Base-by-base conservation (phyloP, 1,139 yeast genomes). In the Pichia inconspicua region DNA sequence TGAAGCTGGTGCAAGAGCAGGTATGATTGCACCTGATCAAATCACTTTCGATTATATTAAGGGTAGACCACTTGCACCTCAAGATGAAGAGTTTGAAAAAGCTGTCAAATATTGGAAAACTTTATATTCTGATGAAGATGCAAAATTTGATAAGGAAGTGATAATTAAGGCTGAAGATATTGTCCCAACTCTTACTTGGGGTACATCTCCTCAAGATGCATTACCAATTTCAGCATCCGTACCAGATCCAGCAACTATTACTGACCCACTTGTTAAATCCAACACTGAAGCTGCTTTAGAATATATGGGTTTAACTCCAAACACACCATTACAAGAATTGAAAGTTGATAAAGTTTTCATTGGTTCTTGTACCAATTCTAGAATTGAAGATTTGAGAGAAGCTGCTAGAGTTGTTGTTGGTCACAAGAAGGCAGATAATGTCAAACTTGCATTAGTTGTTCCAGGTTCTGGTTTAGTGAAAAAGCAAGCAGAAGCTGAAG, bases 1-100 rank as follows among this genome's bases (percentile, higher is more conserved):
- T 60, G 98, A 92, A 72, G 98, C 84, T 51, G 98, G 98, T 71
- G 98, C 98, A 30, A 84, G 98, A 71, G 98, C 98, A 25, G 98
- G 98, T 70, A 88, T 92, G 97, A 90, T 92, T 64, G 86, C 84
- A 55, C 98, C 98, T 12, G 98, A 92, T 66, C 84, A 89, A 56
- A 80, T 68, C 49, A 90, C 97, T 25, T 87, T 84, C 63, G 82
- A 84, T 48, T 92, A 92, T 69, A 75, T 92, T 59, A 82, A 90
- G 70, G 96, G 95, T 52, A 79, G 97, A 66, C 97, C 97, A 41
- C 76, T 92, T 60, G 94, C 97, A 53, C 98, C 98, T 64, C 77
- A 77, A 62, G 97, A 95, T 49, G 87, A 69, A 8, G 89, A 90
- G 70, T 92, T 96, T 96, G 95, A 86, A 51, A 89, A 90, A 69